Conservation (phyloP, 768 basidiomycete species). For the Naganishia vaughanmartiniae region DNA sequence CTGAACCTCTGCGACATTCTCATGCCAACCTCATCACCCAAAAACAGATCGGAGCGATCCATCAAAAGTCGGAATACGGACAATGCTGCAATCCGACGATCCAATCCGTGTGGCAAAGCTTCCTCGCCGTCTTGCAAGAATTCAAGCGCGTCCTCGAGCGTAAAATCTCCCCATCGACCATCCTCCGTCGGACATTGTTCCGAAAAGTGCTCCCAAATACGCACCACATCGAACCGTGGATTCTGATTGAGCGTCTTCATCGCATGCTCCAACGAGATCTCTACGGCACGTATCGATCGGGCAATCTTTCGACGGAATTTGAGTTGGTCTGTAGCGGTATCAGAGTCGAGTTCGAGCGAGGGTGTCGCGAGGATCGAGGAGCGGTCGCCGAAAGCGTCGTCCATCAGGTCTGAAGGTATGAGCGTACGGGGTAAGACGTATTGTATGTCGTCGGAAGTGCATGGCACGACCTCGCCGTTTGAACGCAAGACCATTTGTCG, state of each 20-base stretch:
- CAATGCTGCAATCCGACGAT: slow-evolving; percentile 13
- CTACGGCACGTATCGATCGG: slow-evolving; percentile 60
- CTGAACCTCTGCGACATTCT: slow-evolving; percentile 27
- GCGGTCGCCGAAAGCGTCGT: not conserved
- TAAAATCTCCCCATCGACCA: slow-evolving; percentile 59
- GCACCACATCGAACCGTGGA: slow-evolving; percentile 25
- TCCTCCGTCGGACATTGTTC: slow-evolving; percentile 50
- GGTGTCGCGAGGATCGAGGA: not conserved
- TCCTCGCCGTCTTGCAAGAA: slow-evolving; percentile 53
- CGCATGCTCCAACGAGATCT: slow-evolving; percentile 56
- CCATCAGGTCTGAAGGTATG: not conserved
- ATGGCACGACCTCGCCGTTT: slow-evolving; percentile 44
- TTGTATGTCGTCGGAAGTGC: slow-evolving; percentile 45
- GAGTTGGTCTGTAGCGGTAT: slow-evolving; percentile 49
- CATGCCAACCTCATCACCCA: slow-evolving; percentile 41
- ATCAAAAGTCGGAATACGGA: slow-evolving; percentile 38
- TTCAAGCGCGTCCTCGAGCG: slow-evolving; percentile 59
- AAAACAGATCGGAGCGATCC: slow-evolving; percentile 42
- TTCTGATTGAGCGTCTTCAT: slow-evolving; percentile 35
- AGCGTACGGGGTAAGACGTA: slow-evolving; percentile 42
- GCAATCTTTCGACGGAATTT: slow-evolving; percentile 67
- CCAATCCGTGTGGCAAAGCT: not conserved
- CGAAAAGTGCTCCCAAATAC: slow-evolving; percentile 34
- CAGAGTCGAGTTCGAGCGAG: not conserved
- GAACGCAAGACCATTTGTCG: slow-evolving; percentile 41